Conservation (phyloP, 768 basidiomycete species). For the Russula olivacea region DNA sequence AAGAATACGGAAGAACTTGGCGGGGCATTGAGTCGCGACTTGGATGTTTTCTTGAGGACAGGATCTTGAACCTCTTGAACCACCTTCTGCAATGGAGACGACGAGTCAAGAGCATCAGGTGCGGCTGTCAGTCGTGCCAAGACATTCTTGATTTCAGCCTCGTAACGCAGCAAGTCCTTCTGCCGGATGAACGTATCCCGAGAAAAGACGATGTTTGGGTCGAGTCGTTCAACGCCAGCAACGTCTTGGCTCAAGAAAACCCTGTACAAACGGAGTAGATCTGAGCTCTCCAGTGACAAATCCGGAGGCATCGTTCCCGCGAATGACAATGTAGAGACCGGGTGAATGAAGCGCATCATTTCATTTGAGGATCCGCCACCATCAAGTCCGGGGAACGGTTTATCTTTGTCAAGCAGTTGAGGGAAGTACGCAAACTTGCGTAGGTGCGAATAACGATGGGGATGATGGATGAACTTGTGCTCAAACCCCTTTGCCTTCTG, state of each 20-base stretch:
- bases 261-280: conserved; percentile 48
- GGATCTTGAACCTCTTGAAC: conserved; percentile 39
- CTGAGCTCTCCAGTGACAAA: conserved; percentile 55
- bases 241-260: conserved; percentile 34
- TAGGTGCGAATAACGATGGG: conserved; percentile 67
- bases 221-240: conserved; percentile 33
- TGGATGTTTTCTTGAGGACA: conserved; percentile 28
- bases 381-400: conserved; percentile 36
- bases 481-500: conserved; percentile 53
- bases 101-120: conserved; percentile 34
- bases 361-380: conserved; percentile 34
- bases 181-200: conserved; percentile 44
- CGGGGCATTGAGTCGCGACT: conserved; percentile 30
- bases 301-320: conserved; percentile 53
- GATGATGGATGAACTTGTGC: conserved; percentile 56
- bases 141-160: conserved; percentile 45
- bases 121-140: conserved; percentile 37
- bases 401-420: conserved; percentile 27
- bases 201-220: conserved; percentile 45
- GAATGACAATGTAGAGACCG: conserved; percentile 53
- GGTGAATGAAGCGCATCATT: conserved; percentile 54
- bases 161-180: conserved; percentile 56
- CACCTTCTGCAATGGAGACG: conserved; percentile 35
- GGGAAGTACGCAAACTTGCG: conserved; percentile 58
- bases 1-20: conserved; percentile 34